These are phyloP conservation scores for Pleurotus salmoneostramineus DNA, from an alignment of 768 basidiomycete species.

Conservation along the genomic window DNA sequence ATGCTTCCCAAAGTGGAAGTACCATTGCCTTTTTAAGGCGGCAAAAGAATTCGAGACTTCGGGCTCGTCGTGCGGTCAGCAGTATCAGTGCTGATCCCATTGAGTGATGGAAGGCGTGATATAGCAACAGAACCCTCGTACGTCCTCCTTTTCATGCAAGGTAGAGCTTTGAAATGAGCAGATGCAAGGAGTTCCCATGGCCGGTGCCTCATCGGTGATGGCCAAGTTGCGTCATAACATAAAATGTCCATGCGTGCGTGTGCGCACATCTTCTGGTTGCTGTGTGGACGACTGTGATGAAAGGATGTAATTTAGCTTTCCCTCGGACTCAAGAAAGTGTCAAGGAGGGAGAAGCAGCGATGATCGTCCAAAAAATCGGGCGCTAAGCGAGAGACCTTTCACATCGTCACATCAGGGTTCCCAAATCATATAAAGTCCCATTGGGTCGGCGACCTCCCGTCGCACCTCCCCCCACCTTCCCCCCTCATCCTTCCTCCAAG, in stretches of 20 bases:
- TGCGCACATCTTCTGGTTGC: background rate
- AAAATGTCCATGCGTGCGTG: background rate
- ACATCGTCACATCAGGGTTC: slow-evolving; percentile 7
- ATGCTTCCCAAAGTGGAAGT: slow-evolving; percentile 1
- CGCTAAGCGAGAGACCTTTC: background rate
- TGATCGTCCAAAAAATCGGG: background rate
- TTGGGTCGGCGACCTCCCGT: background rate
- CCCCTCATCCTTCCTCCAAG: slow-evolving; percentile 21
- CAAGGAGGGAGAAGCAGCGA: no score
- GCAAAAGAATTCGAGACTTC: background rate
- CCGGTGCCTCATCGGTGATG: background rate
- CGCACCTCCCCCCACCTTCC: slow-evolving; percentile 26
- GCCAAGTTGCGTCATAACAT: background rate
- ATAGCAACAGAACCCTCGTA: no score
- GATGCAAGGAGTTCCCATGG: background rate
- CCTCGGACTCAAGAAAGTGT: no score
- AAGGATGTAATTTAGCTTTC: no score
- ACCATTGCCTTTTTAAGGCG: background rate
- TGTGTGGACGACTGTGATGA: no score
- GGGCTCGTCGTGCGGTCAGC: slow-evolving; percentile 8
- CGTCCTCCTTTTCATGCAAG: no score
- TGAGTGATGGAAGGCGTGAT: no score
- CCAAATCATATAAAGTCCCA: slow-evolving; percentile 3
- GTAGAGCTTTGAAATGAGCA: no score
- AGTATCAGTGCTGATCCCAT: no score